These are phyloP conservation scores for Solanum habrochaites DNA, from an alignment of 257 asterid species.

Conservation along the genomic window DNA sequence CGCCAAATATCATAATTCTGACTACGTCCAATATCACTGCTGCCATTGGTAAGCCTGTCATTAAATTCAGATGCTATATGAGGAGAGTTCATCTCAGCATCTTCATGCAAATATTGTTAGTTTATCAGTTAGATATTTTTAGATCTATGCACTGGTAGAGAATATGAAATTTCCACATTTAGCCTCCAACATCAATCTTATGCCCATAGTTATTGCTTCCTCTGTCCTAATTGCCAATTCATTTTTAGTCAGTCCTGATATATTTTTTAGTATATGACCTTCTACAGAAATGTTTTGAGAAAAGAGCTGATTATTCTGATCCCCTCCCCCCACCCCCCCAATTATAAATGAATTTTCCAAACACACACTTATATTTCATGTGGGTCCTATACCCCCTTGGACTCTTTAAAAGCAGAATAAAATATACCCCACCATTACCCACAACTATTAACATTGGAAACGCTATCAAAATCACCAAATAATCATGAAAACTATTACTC, in stretches of 20 bases:
- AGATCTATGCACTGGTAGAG: neutral
- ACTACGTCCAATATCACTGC: conserved; percentile 97
- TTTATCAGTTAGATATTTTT: neutral
- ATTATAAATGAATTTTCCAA: too few species aligned
- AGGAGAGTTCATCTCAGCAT: neutral
- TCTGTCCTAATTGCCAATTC: neutral
- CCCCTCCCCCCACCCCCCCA: too few species aligned
- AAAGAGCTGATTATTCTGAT: too few species aligned
- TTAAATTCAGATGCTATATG: neutral
- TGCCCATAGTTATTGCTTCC: neutral
- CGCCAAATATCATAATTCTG: conserved; percentile 83
- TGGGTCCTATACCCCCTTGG: too few species aligned
- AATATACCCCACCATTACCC: neutral
- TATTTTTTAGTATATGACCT: too few species aligned
- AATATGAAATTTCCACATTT: neutral
- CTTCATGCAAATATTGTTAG: neutral
- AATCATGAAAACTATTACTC: neutral
- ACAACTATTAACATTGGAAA: neutral
- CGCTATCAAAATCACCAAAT: neutral
- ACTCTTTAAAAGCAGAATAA: too few species aligned
- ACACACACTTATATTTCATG: too few species aligned
- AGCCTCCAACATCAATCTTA: neutral
- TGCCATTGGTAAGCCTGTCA: conserved; percentile 70
- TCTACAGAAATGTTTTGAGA: too few species aligned
- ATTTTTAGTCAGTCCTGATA: too few species aligned